These are phyloP conservation scores for Fusarium denticulatum DNA, from an alignment of 2,329 filamentous ascomycete genomes.

Conservation along the genomic window DNA sequence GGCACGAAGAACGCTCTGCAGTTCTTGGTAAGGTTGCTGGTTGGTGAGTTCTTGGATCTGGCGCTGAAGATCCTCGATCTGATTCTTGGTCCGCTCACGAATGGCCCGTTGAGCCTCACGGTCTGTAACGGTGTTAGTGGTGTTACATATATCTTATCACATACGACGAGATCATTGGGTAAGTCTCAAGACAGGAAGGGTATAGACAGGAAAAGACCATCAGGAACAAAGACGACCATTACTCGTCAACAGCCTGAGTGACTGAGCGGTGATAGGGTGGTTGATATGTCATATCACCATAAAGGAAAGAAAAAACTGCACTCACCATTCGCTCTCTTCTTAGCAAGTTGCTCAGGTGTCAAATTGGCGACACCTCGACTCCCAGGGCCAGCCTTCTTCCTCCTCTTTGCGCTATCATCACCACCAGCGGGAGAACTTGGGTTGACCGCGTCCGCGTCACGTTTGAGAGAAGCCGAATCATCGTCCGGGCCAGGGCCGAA, in stretches of 20 bases:
- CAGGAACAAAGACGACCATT: neutral
- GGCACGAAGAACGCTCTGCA: constrained; percentile 78
- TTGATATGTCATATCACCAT: neutral
- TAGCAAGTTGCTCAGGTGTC: constrained; percentile 78
- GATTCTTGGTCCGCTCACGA: constrained; percentile 80
- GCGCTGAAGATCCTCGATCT: constrained; percentile 79
- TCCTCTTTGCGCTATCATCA: constrained; percentile 54
- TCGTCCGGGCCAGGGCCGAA: constrained; percentile 14
- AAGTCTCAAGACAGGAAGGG: constrained; percentile 1
- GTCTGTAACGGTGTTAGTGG: constrained; percentile 60
- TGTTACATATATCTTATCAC: neutral
- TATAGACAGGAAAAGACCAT: neutral
- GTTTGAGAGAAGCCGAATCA: constrained; percentile 30
- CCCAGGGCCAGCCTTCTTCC: constrained; percentile 56
- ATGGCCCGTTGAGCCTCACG: constrained; percentile 88
- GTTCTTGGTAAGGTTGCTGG: constrained; percentile 84
- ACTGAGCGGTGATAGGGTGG: neutral
- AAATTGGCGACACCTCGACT: constrained; percentile 68
- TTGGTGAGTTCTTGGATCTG: constrained; percentile 79
- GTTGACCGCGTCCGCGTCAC: constrained; percentile 35
- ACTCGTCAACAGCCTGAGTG: neutral
- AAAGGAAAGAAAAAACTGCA: constrained; percentile 14
- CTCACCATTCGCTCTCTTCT: constrained; percentile 69
- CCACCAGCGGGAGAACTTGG: constrained; percentile 30
- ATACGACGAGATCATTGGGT: neutral